Percentiles rank a stretch among this genome's conserved stretches.
phyloP scores from a whole-genome alignment of 2,329 filamentous ascomycete species.

The Rhynchosporium agropyri region DNA sequence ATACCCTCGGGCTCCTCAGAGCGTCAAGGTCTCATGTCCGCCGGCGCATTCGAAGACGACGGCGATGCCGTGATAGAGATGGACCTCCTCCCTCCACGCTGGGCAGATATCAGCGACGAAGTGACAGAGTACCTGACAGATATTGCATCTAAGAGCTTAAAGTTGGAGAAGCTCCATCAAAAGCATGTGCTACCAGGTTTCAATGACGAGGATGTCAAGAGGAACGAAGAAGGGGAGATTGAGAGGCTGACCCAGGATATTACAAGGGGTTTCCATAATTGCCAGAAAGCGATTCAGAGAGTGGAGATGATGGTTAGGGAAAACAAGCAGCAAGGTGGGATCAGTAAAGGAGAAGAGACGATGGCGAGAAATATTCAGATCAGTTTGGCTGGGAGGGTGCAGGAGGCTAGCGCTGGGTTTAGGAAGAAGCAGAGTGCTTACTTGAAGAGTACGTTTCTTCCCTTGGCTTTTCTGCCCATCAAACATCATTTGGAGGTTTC shows the following conservation, averaged over 20 bases:
- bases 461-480: not conserved
- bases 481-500: no score
- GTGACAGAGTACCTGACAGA: constrained; percentile 80
- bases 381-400: constrained; percentile 82
- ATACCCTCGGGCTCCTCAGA: constrained; percentile 61
- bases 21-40: constrained; percentile 81
- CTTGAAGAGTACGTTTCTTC: constrained; percentile 71
- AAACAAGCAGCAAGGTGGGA: constrained; percentile 69
- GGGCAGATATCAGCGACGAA: constrained; percentile 94
- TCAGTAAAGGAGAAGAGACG: constrained; percentile 82
- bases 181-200: constrained; percentile 97
- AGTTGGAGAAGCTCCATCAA: constrained; percentile 89
- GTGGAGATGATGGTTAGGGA: constrained; percentile 88
- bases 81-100: constrained; percentile 92
- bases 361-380: constrained; percentile 98
- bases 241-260: constrained; percentile 89
- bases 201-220: constrained; percentile 90
- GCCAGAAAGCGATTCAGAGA: constrained; percentile 83
- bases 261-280: constrained; percentile 85
- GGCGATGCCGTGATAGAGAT: constrained; percentile 97
- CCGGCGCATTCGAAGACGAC: constrained; percentile 77
- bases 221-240: constrained; percentile 84
- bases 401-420: constrained; percentile 89
- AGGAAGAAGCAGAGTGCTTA: constrained; percentile 98
- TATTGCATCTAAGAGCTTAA: constrained; percentile 80